Evolutionary conservation across 2,329 filamentous ascomycete genomes (phyloP).

Genomic region (Diaporthe eres): DNA sequence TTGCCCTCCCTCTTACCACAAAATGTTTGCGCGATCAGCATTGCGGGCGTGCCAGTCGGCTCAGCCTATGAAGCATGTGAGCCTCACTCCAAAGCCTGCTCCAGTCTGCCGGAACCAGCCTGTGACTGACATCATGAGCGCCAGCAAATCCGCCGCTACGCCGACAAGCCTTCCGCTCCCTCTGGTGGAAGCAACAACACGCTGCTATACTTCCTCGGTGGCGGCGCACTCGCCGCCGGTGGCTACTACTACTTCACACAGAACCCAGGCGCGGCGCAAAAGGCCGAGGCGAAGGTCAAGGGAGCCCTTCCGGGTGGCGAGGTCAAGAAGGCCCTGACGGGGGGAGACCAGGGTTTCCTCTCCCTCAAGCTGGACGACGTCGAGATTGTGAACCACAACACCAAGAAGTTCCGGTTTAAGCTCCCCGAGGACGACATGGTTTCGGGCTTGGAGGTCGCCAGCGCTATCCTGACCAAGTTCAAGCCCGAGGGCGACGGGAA

Average conservation of each 20-base stretch:
- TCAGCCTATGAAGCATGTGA: constrained; percentile 76
- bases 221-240: constrained; percentile 69
- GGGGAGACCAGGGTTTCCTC: constrained; percentile 91
- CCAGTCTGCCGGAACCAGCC: too few relatives aligned
- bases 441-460: constrained; percentile 85
- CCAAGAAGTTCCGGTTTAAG: constrained; percentile 91
- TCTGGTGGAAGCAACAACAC: constrained; percentile 71
- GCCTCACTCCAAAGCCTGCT: constrained; percentile 45
- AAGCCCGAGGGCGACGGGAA: constrained; percentile 88
- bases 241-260: constrained; percentile 70
- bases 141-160: constrained; percentile 73
- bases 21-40: constrained; percentile 77
- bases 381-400: constrained; percentile 91
- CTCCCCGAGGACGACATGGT: constrained; percentile 88
- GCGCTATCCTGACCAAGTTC: constrained; percentile 93
- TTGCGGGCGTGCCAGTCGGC: constrained; percentile 75
- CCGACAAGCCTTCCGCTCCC: constrained; percentile 68
- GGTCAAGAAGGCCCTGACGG: constrained; percentile 73
- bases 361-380: constrained; percentile 84
- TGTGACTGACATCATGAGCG: constrained; percentile 46
- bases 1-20: constrained; percentile 47
- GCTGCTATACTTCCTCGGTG: constrained; percentile 73
- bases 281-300: constrained; percentile 69
- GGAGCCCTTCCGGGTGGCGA: constrained; percentile 51
- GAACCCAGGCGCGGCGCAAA: constrained; percentile 64